Evolutionary conservation across 495 filamentous ascomycete species (phyloP), one percentile per base, ranked within the genome.

Genomic region (Talaromyces thailandensis): DNA sequence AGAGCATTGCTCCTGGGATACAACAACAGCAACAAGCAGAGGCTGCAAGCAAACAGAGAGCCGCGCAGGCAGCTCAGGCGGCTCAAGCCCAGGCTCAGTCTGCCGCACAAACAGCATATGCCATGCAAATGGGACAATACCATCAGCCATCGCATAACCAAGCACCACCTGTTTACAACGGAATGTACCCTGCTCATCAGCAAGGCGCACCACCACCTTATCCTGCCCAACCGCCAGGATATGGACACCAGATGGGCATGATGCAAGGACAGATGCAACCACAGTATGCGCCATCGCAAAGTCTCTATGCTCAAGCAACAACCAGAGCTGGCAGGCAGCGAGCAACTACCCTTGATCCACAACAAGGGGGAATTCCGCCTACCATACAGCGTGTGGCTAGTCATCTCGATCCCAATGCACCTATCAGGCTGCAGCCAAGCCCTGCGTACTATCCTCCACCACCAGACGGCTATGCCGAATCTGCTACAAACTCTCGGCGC

Each of bases 361-460:
- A 95, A 67, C 87, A 90, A 69, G 89, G 88, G 61, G 93, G 94
- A 6, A 93, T 99, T 60, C 95, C 95, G 0, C 84, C 90, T 9
- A 86, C 92, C 0, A 92, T 99, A 59, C 95, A 99, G 70, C 80
- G 95, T 62, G 94, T 98, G n/a, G 93, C 93, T 11, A 96, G 91
- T 69, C 94, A 97, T 72, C 86, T 99, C 56, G 93, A 99, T 70
- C 95, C 95, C 5, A 97, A 84, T 62, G 90, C 92, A 35, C 95
- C 95, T 0, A 98, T 99, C 68, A 82, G 95, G 51, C 73, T 96
- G 43, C 95, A 99, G 70, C 95, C 95, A 6, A 96, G 92, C 63
- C 95, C 95, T 2, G 95, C 95, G 7, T 99, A 99, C 73, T 98
- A 97, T 66, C 95, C 94, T 16, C 94, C 94, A 8, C 93, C 93